These are phyloP conservation scores for Leptodontidium sp. DNA, from an alignment of 2,329 filamentous ascomycete genomes.

Conservation along the genomic window DNA sequence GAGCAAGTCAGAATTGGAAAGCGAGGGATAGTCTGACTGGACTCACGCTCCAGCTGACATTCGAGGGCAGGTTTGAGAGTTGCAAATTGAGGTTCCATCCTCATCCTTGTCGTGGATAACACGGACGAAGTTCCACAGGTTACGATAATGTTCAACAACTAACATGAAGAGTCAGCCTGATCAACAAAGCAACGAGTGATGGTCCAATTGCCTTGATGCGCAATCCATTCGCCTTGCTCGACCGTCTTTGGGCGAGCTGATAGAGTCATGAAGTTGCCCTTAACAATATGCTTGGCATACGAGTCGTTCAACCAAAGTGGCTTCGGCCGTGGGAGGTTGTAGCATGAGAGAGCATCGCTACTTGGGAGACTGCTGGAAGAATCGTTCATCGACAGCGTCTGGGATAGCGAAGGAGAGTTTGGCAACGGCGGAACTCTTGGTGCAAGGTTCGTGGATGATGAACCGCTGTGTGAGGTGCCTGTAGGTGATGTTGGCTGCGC, in stretches of 20 bases:
- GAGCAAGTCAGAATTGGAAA: slow-evolving; percentile 22
- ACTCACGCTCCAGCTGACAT: slow-evolving; percentile 95
- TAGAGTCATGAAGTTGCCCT: slow-evolving; percentile 96
- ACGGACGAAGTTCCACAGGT: slow-evolving; percentile 88
- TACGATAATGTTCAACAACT: slow-evolving; percentile 94
- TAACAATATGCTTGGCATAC: slow-evolving; percentile 87
- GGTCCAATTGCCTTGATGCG: slow-evolving; percentile 79
- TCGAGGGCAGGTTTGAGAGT: slow-evolving; percentile 81
- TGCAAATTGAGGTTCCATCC: slow-evolving; percentile 82
- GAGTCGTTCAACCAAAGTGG: slow-evolving; percentile 79
- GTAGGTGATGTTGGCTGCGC: slow-evolving; percentile 58
- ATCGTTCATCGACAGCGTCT: slow-evolving; percentile 75
- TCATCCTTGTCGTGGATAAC: slow-evolving; percentile 88
- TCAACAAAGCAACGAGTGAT: slow-evolving; percentile 27
- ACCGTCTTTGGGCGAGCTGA: slow-evolving; percentile 93
- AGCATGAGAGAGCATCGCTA: slow-evolving; percentile 63
- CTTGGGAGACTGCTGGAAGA: slow-evolving; percentile 44
- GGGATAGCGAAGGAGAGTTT: slow-evolving; percentile 69
- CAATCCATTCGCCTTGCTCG: slow-evolving; percentile 94
- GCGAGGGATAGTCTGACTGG: neutral
- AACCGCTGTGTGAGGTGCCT: slow-evolving; percentile 55
- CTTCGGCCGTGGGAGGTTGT: slow-evolving; percentile 70
- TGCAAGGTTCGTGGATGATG: slow-evolving; percentile 60
- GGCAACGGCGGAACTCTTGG: slow-evolving; percentile 68
- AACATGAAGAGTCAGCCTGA: slow-evolving; percentile 28